phyloP scores from a whole-genome alignment of 495 filamentous ascomycete species.

The Letharia lupina region DNA sequence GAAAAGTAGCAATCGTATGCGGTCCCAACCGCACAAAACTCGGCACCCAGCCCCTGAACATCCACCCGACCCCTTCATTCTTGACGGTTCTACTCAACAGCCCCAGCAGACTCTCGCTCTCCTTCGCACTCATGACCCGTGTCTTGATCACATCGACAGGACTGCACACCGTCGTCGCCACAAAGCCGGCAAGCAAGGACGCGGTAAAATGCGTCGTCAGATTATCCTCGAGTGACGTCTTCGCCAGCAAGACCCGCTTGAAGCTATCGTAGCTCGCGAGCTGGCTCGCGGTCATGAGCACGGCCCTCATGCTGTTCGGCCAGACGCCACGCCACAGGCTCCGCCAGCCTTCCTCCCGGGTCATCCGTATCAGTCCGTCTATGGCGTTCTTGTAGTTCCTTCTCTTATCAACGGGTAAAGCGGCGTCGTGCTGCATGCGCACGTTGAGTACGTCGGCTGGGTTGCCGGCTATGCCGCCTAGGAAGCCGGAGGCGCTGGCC shows the following conservation, averaged over 20 bases:
- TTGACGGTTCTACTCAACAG: conserved; percentile 61
- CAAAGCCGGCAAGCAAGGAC: conserved; percentile 78
- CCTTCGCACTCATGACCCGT: conserved; percentile 71
- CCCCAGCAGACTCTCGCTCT: conserved; percentile 48
- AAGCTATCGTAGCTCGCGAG: conserved; percentile 87
- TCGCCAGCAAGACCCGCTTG: conserved; percentile 64
- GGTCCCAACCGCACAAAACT: conserved; percentile 87
- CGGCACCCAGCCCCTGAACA: conserved; percentile 96
- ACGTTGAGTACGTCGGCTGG: conserved; percentile 95
- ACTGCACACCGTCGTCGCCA: conserved; percentile 89
- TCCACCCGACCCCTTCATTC: conserved; percentile 76
- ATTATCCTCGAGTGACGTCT: conserved; percentile 62
- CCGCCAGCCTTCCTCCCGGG: conserved; percentile 61
- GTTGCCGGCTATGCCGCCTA: conserved; percentile 87
- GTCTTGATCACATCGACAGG: conserved; percentile 98
- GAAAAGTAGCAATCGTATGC: conserved; percentile 90
- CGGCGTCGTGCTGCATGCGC: conserved; percentile 93
- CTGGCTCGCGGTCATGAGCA: conserved; percentile 89
- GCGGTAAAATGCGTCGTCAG: conserved; percentile 80
- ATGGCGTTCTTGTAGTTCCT: conserved; percentile 85
- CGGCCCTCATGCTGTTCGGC: conserved; percentile 82
- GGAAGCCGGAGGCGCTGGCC: conserved; percentile 71
- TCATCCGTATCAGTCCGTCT: conserved; percentile 79
- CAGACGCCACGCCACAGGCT: conserved; percentile 81
- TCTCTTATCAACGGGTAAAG: conserved; percentile 61